phyloP scores from a whole-genome alignment of 2,329 filamentous ascomycete genomes.

The Didymella arachidicola region DNA sequence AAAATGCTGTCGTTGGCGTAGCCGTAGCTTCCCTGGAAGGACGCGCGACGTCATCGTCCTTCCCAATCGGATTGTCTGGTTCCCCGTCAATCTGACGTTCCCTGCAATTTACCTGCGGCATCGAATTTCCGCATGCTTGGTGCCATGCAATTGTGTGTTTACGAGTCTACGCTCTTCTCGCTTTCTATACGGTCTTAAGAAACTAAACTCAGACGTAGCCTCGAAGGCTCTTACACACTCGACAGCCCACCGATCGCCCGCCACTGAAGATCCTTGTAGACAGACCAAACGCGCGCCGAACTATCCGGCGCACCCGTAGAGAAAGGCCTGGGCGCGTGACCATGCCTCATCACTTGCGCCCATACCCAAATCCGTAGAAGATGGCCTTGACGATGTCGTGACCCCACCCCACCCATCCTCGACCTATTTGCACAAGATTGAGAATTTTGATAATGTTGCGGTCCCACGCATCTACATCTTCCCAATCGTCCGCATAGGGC shows the following conservation, averaged over 20 bases:
- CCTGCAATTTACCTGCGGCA: slow-evolving; percentile 4
- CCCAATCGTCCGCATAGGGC: slow-evolving; percentile 66
- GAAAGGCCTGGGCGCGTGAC: slow-evolving; percentile 9
- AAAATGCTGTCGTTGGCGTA: slow-evolving; percentile 17
- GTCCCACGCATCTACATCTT: slow-evolving; percentile 64
- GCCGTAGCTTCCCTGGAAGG: slow-evolving; percentile 13
- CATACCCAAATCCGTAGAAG: slow-evolving; percentile 36
- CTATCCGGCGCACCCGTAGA: slow-evolving; percentile 9
- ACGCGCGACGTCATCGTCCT: slow-evolving; percentile 12
- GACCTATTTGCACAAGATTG: slow-evolving; percentile 58
- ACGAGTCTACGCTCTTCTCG: not conserved
- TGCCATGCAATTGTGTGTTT: slow-evolving; percentile 17
- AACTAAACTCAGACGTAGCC: not conserved
- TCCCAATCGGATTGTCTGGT: slow-evolving; percentile 1
- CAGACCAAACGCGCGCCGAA: slow-evolving; percentile 8
- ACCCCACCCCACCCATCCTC: slow-evolving; percentile 64
- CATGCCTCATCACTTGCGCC: slow-evolving; percentile 16
- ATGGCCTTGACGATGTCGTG: slow-evolving; percentile 49
- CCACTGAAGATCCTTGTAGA: slow-evolving; percentile 3
- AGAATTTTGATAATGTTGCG: slow-evolving; percentile 62
- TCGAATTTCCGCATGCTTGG: slow-evolving; percentile 16
- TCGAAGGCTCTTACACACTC: not conserved
- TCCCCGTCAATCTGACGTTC: slow-evolving; percentile 2
- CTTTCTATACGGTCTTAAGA: not conserved
- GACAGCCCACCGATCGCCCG: not conserved